Evolutionary conservation across 2,329 filamentous ascomycete species (phyloP).

Genomic region (Aspergillus ochraceoroseus): DNA sequence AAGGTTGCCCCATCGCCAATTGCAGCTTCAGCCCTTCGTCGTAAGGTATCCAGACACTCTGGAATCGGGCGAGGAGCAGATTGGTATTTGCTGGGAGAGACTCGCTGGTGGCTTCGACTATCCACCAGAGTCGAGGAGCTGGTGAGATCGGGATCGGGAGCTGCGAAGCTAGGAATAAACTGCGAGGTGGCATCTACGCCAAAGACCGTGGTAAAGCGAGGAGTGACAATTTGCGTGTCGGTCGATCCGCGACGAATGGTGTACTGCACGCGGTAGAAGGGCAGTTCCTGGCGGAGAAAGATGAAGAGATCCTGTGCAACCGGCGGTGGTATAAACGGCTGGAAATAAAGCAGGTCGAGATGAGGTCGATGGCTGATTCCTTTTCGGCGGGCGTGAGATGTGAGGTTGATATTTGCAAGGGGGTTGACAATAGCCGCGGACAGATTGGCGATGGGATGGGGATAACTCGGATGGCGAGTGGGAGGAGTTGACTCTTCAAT

Average conservation of each 20-base stretch:
- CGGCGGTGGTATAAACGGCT: conserved; percentile 62
- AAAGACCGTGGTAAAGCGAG: conserved; percentile 59
- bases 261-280: conserved; percentile 72
- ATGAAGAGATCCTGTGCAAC: conserved; percentile 59
- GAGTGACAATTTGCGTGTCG: conserved; percentile 59
- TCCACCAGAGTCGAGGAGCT: conserved; percentile 34
- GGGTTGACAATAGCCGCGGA: conserved; percentile 37
- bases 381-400: conserved; percentile 45
- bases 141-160: neutral
- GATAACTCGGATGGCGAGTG: conserved; percentile 50
- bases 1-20: conserved; percentile 56
- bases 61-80: conserved; percentile 66
- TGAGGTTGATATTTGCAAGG: conserved; percentile 18
- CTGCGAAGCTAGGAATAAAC: conserved; percentile 43
- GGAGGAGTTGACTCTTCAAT: neutral
- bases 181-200: conserved; percentile 59
- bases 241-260: conserved; percentile 62
- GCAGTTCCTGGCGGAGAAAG: conserved; percentile 65
- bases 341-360: conserved; percentile 69
- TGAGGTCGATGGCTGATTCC: conserved; percentile 63
- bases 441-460: conserved; percentile 49
- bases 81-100: conserved; percentile 50
- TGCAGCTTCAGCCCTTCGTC: conserved; percentile 58
- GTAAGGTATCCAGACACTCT: conserved; percentile 61
- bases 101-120: conserved; percentile 39